Conservation (phyloP, 169 alveolate genomes). For the Plasmodium malariae region DNA sequence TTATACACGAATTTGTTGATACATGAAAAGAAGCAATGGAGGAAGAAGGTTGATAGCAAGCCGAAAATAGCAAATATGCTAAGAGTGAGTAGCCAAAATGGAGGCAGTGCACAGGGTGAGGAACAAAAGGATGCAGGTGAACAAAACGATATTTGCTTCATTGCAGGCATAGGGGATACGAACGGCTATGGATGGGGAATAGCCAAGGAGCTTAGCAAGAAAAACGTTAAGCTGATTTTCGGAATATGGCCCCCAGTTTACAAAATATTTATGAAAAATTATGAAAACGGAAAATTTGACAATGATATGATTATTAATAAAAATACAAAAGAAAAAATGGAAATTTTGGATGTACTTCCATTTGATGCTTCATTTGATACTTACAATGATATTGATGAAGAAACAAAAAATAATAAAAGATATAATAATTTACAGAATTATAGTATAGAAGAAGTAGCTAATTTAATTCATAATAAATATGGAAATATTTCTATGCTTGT, state of each 20-base stretch:
- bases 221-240: constrained; percentile 77
- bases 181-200: constrained; percentile 85
- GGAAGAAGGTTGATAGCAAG: neutral
- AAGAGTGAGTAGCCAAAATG: neutral
- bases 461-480: constrained; percentile 58
- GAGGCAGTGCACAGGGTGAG: neutral
- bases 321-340: constrained; percentile 51
- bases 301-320: constrained; percentile 65
- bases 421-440: constrained; percentile 81
- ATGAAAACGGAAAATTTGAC: constrained; percentile 69
- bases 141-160: constrained; percentile 42
- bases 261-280: constrained; percentile 75
- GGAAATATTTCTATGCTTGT: constrained; percentile 85
- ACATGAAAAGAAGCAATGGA: neutral
- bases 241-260: constrained; percentile 85
- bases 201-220: constrained; percentile 80
- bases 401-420: constrained; percentile 83
- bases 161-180: constrained; percentile 84
- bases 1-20: neutral
- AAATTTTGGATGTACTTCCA: constrained; percentile 81
- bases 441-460: constrained; percentile 82
- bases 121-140: neutral
- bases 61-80: neutral
- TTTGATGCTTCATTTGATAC: constrained; percentile 86
- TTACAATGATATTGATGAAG: constrained; percentile 84